phyloP scores from a whole-genome alignment of 306 rosid species.

The Trifolium subterraneum region DNA sequence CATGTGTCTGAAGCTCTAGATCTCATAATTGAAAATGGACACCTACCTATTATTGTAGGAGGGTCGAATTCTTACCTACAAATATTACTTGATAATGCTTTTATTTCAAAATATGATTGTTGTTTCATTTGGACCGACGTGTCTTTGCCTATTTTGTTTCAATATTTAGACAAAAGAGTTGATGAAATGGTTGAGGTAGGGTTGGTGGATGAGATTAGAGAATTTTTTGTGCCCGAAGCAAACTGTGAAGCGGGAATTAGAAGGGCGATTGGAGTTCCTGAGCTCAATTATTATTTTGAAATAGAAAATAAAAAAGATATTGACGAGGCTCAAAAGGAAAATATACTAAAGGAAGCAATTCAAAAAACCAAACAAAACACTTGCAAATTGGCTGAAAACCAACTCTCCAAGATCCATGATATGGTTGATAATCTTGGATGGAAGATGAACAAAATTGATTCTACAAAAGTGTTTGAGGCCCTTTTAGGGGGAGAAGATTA shows the following conservation, averaged over 20 bases:
- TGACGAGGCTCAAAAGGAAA: background rate
- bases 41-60: constrained; percentile 48
- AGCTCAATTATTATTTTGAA: constrained; percentile 28
- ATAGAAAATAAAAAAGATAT: background rate
- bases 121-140: constrained; percentile 45
- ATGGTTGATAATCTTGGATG: constrained; percentile 29
- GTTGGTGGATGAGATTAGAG: constrained; percentile 34
- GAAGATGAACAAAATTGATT: constrained; percentile 38
- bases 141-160: constrained; percentile 11
- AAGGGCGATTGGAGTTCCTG: constrained; percentile 50
- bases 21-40: constrained; percentile 3
- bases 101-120: constrained; percentile 40
- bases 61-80: constrained; percentile 46
- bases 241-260: constrained; percentile 33
- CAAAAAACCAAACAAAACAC: constrained; percentile 27
- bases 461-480: constrained; percentile 44
- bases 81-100: constrained; percentile 13
- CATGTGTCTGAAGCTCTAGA: background rate
- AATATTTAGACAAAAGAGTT: constrained; percentile 29
- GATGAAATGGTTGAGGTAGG: constrained; percentile 43
- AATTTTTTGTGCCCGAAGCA: constrained; percentile 6
- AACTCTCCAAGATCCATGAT: background rate
- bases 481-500: background rate
- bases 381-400: constrained; percentile 18
- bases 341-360: background rate